phyloP scores from a whole-genome alignment of 805 yeast species.

The Saturnispora gosingensis region DNA sequence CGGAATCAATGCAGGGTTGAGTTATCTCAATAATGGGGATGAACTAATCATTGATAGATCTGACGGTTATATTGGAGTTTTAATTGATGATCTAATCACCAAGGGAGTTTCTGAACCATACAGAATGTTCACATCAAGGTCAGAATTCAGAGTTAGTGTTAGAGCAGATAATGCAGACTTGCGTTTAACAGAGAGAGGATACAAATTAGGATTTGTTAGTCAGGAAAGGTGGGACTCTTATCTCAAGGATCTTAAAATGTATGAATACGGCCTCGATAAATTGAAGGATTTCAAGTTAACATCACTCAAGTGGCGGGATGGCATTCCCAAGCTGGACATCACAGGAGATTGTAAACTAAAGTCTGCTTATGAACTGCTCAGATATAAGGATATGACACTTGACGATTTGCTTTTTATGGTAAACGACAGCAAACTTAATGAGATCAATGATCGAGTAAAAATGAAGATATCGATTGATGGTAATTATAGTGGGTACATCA shows the following conservation, averaged over 20 bases:
- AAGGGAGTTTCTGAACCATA: slow-evolving; percentile 97
- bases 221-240: slow-evolving; percentile 47
- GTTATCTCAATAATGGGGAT: slow-evolving; percentile 24
- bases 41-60: slow-evolving; percentile 54
- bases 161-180: slow-evolving; percentile 92
- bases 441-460: slow-evolving; percentile 36
- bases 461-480: slow-evolving; percentile 70
- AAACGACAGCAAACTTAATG: slow-evolving; percentile 16
- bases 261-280: slow-evolving; percentile 35
- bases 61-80: slow-evolving; percentile 86
- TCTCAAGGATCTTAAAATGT: slow-evolving; percentile 33
- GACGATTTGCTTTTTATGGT: slow-evolving; percentile 31
- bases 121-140: slow-evolving; percentile 94
- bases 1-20: slow-evolving; percentile 87
- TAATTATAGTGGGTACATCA: slow-evolving; percentile 70
- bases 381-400: slow-evolving; percentile 38
- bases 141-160: slow-evolving; percentile 84
- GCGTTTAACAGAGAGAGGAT: slow-evolving; percentile 66
- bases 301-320: slow-evolving; percentile 54
- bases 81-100: slow-evolving; percentile 88
- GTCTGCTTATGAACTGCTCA: slow-evolving; percentile 64
- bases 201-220: slow-evolving; percentile 55
- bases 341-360: slow-evolving; percentile 46
- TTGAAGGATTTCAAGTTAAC: slow-evolving; percentile 39
- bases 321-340: slow-evolving; percentile 36